Evolutionary conservation across 495 filamentous ascomycete species (phyloP), one percentile per base, ranked within the genome.

Genomic region (Hyaloscypha variabilis): DNA sequence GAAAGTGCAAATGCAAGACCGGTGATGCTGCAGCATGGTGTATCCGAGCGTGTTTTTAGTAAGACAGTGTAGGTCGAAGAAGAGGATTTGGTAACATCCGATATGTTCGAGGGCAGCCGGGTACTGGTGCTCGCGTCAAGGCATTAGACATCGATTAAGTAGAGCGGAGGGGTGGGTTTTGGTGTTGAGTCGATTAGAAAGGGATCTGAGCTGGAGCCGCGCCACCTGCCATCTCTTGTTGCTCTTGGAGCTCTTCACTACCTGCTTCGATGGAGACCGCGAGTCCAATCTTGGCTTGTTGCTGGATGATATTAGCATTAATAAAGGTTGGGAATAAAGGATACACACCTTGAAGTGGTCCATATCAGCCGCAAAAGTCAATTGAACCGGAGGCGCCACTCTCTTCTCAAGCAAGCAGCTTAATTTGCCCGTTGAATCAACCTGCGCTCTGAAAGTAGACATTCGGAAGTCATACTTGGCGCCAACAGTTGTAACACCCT

Each of bases 391-490:
- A 70, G 92, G 90, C 24, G 93, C 91, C 73, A 99, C 88, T 71
- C 92, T 86, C 88, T 97, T 98, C 84, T 99, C 96, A 65, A 98
- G 82, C 70, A 97, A 82, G 74, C 91, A 95, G 78, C 89, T 90
- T 68, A 99, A 84, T 82, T 93, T 95, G 70, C 96, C 96, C 66
- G 91, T 86, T 73, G 92, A 94, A 78, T 99, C 95, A 59, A 99
- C 84, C 79, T 98, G 96, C 24, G 94, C 95, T 67, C 94, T 87
- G 86, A 97, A 97, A 11, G 91, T 94, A 42, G 92, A 94, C 74
- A 91, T 89, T 64, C 92, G 85, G 88, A 99, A 99, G 74, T 98
- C 95, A 77, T 99, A 99, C 80, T 98, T 99, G 70, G 92, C 93
- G 73, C 95, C 96, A 70, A 97, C 83, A 49, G 93, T 90, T 62